Evolutionary conservation across 495 filamentous ascomycete genomes (phyloP).

Genomic region (Aspergillus indologenus): DNA sequence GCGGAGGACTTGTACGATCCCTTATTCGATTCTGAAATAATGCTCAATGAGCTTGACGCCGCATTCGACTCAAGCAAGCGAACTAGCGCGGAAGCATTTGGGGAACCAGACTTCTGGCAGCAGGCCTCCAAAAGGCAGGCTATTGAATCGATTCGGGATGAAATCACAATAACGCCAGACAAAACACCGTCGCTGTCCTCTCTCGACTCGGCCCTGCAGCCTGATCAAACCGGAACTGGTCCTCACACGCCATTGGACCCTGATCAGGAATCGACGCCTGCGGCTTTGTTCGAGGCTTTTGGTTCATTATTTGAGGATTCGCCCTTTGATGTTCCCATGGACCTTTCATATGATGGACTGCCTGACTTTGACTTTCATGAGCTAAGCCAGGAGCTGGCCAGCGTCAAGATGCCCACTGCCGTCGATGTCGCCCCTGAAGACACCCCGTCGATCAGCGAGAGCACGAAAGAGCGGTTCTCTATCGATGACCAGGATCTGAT

Average conservation of each 20-base stretch:
- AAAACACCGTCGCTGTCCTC: slow-evolving; percentile 25
- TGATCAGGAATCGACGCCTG: slow-evolving; percentile 17
- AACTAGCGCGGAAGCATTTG: slow-evolving; percentile 22
- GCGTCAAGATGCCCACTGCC: neutral
- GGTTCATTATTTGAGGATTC: slow-evolving; percentile 23
- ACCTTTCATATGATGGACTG: slow-evolving; percentile 1
- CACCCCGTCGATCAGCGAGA: slow-evolving; percentile 16
- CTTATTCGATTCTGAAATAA: slow-evolving; percentile 22
- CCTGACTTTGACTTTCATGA: slow-evolving; percentile 8
- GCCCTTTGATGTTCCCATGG: slow-evolving; percentile 12
- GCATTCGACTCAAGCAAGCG: slow-evolving; percentile 24
- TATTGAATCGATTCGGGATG: slow-evolving; percentile 9
- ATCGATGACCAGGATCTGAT: slow-evolving; percentile 18
- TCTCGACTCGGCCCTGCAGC: slow-evolving; percentile 18
- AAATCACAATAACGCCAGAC: slow-evolving; percentile 10
- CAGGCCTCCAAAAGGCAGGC: slow-evolving; percentile 20
- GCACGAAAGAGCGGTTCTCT: slow-evolving; percentile 23
- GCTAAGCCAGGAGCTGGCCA: neutral
- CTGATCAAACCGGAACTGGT: slow-evolving; percentile 13
- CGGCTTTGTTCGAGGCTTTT: slow-evolving; percentile 22
- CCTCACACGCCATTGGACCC: slow-evolving; percentile 18
- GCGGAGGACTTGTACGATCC: slow-evolving; percentile 17
- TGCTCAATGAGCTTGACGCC: slow-evolving; percentile 20
- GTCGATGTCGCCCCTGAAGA: neutral
- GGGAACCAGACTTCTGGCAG: slow-evolving; percentile 14